Evolutionary conservation across 2,329 filamentous ascomycete species (phyloP).

Genomic region (Cylindrodendrum hubeiense): DNA sequence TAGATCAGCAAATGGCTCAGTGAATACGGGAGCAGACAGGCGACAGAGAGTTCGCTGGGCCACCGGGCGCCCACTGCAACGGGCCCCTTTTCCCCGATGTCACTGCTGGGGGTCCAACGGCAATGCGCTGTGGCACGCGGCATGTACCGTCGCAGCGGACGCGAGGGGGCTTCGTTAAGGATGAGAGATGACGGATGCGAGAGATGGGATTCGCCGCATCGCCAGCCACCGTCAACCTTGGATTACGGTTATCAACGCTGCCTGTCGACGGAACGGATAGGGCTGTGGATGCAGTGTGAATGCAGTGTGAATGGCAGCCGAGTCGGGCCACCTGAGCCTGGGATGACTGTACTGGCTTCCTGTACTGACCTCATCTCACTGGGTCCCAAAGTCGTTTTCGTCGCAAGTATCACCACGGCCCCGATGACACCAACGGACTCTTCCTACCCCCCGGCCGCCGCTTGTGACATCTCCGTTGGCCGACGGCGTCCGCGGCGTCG

Average conservation of each 20-base stretch:
- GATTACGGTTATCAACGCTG: neutral
- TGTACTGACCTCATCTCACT: neutral
- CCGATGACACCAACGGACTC: neutral
- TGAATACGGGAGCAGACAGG: neutral
- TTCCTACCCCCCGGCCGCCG: neutral
- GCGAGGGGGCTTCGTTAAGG: no score
- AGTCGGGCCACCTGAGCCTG: neutral
- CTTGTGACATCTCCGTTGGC: neutral
- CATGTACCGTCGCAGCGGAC: no score
- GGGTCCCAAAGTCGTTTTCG: neutral
- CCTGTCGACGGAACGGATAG: neutral
- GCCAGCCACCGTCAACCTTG: neutral
- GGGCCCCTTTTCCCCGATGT: neutral
- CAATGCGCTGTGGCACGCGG: neutral
- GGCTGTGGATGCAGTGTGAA: neutral
- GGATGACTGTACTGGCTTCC: neutral
- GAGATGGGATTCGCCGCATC: neutral
- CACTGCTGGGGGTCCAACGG: neutral
- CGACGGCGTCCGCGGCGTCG: constrained; percentile 14
- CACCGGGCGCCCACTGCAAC: no score
- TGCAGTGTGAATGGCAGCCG: no score
- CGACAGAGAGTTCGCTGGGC: neutral
- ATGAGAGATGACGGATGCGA: no score
- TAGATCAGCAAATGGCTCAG: constrained; percentile 3
- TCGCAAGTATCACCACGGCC: neutral